Evolutionary conservation across 352 stramenopile species (phyloP), one percentile per base, ranked within the genome.

Genomic region (Phytophthora palmivora): DNA sequence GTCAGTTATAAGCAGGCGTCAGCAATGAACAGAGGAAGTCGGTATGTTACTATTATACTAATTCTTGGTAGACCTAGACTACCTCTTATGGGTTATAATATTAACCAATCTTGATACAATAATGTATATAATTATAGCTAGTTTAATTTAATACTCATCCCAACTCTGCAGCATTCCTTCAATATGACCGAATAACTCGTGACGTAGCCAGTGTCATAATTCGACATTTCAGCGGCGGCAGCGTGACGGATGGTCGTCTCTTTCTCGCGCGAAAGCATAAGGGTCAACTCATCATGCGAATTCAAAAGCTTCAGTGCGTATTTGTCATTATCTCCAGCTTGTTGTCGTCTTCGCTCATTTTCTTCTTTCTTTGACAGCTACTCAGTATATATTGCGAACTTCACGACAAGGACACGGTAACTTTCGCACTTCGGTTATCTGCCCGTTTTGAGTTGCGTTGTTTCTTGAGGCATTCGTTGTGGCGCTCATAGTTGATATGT

Each of bases 291-390:
- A 3, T 60, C 21, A 6, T 30, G 28, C 3, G 21, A n/a, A 12
- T 45, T 15, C 14, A 52, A 4, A n/a, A 52, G 8, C n/a, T 52
- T 51, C 9, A 45, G 2, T 12, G 30, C 45, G 12, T 60, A 45
- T 19, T 60, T 38, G 52, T 10, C 41, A 60, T 3, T 26, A 26
- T 50, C 2, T 36, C 8, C 5, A 47, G 19, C 14, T 45, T 52
- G 5, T 18, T n/a, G 26, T 52, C 41, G n/a, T n/a, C n/a, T n/a
- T n/a, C n/a, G n/a, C n/a, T n/a, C 15, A 60, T 44, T 43, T 22
- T 12, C 2, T 6, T 6, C 16, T 43, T 43, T 45, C 8, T 0
- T 28, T 45, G 39, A 12, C 39, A 28, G 26, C n/a, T n/a, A n/a
- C n/a, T n/a, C n/a, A n/a, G n/a, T n/a, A n/a, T 16, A 33, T 21